A percentile compares a stretch with the other conserved stretches of the same genome.
phyloP scores from a whole-genome alignment of 1,139 yeast genomes.

The Saccharomycopsis crataegensis region DNA sequence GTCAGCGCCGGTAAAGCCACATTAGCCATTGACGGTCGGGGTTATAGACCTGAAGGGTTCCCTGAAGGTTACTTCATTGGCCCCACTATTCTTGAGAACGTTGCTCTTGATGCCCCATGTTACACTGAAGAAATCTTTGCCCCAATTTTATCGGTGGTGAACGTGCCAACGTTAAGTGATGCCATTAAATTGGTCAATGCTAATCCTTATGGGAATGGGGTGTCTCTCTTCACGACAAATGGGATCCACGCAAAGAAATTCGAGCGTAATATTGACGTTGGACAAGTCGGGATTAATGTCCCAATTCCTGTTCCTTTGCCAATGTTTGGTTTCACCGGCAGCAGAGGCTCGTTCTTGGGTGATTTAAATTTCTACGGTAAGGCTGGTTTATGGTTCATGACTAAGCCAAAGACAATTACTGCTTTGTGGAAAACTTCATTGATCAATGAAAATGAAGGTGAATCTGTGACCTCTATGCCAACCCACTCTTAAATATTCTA shows the following conservation, averaged over 20 bases:
- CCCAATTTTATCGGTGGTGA: slow-evolving; percentile 58
- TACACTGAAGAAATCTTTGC: slow-evolving; percentile 72
- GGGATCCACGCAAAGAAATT: slow-evolving; percentile 64
- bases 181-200: slow-evolving; percentile 56
- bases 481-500: slow-evolving; percentile 28
- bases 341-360: slow-evolving; percentile 66
- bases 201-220: slow-evolving; percentile 66
- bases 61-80: slow-evolving; percentile 65
- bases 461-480: slow-evolving; percentile 49
- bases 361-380: slow-evolving; percentile 73
- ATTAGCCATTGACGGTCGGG: slow-evolving; percentile 56
- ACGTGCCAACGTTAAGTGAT: slow-evolving; percentile 59
- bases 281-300: slow-evolving; percentile 70
- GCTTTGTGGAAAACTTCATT: slow-evolving; percentile 46
- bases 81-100: slow-evolving; percentile 58
- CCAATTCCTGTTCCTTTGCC: slow-evolving; percentile 78
- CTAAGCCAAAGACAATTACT: slow-evolving; percentile 70
- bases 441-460: neutral
- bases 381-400: slow-evolving; percentile 60
- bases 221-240: slow-evolving; percentile 56
- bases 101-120: slow-evolving; percentile 60
- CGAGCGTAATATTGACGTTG: slow-evolving; percentile 60
- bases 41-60: slow-evolving; percentile 39
- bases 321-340: slow-evolving; percentile 72
- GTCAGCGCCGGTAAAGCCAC: slow-evolving; percentile 46